A percentile compares a stretch with the other conserved stretches of the same genome.
Evolutionary conservation across 139 green algal genomes (phyloP).

Genomic region (Astrephomene gubernaculifera): DNA sequence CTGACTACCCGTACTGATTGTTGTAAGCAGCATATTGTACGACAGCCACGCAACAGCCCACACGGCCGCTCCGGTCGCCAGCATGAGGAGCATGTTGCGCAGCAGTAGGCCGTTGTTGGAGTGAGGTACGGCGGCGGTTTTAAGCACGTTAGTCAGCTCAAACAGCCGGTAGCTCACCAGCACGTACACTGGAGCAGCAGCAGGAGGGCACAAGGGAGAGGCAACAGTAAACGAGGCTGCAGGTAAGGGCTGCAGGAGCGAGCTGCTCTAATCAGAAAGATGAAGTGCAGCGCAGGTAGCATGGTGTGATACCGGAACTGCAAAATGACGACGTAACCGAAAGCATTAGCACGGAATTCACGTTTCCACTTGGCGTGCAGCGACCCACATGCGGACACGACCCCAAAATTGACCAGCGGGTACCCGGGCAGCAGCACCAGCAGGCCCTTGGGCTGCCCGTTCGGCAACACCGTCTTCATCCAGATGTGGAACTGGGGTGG

Average conservation of each 20-base stretch:
- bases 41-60: too few relatives aligned
- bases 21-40: too few relatives aligned
- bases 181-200: slow-evolving; percentile 74
- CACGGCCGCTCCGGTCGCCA: too few relatives aligned
- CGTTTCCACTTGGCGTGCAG: not conserved
- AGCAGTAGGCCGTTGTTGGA: slow-evolving; percentile 82
- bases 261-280: not conserved
- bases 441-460: slow-evolving; percentile 93
- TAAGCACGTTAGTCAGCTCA: slow-evolving; percentile 86
- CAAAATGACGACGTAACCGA: not conserved
- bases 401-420: slow-evolving; percentile 94
- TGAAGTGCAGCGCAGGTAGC: not conserved
- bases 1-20: too few relatives aligned
- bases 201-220: not conserved
- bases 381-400: slow-evolving; percentile 72
- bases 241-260: not conserved
- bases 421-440: slow-evolving; percentile 87
- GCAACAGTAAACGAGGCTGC: not conserved
- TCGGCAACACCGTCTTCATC: slow-evolving; percentile 79
- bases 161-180: slow-evolving; percentile 89
- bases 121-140: slow-evolving; percentile 82
- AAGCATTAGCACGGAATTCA: not conserved
- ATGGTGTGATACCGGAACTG: not conserved
- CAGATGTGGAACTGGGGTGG: slow-evolving; percentile 97
- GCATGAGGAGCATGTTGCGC: slow-evolving; percentile 82